These are phyloP conservation scores for Alternaria alternata DNA, from an alignment of 2,329 filamentous ascomycete species.

Conservation along the genomic window DNA sequence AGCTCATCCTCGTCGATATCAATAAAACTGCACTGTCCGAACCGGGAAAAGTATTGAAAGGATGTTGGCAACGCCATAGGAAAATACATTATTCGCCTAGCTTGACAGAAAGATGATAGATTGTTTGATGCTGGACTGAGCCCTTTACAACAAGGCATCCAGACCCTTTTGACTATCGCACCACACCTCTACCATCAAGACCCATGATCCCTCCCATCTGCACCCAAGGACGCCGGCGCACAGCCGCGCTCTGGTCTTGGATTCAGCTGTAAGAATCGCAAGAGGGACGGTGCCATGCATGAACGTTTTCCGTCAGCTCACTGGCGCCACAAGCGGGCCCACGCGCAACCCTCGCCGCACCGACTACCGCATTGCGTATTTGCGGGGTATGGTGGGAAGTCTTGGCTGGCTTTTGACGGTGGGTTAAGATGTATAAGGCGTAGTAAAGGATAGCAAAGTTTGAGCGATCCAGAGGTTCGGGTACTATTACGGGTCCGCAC, in stretches of 20 bases:
- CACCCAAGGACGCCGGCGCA: constrained; percentile 25
- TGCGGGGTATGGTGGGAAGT: constrained; percentile 16
- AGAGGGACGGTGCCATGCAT: constrained; percentile 25
- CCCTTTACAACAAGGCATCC: constrained; percentile 15
- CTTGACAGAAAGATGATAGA: not conserved
- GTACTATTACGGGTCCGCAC: constrained; percentile 7
- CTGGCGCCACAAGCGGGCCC: constrained; percentile 19
- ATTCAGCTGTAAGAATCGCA: constrained; percentile 17
- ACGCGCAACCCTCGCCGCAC: constrained; percentile 8
- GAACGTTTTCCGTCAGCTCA: constrained; percentile 20
- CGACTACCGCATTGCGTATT: constrained; percentile 19
- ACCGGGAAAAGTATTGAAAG: constrained; percentile 25
- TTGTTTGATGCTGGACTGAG: constrained; percentile 2
- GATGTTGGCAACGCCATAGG: constrained; percentile 25
- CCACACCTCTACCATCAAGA: constrained; percentile 8
- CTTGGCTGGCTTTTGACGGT: constrained; percentile 8
- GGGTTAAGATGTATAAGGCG: constrained; percentile 14
- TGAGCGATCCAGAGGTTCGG: constrained; percentile 15
- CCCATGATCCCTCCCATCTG: constrained; percentile 10
- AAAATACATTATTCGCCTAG: constrained; percentile 21
- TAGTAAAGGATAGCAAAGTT: constrained; percentile 10
- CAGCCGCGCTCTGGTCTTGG: constrained; percentile 25
- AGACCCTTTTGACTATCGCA: constrained; percentile 17
- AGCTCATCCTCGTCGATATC: constrained; percentile 43
- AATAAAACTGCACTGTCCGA: constrained; percentile 40